Percentiles rank a stretch among this genome's conserved stretches.
Evolutionary conservation across 2,329 filamentous ascomycete species (phyloP).

Genomic region (Torrubiellomyces zombiae): DNA sequence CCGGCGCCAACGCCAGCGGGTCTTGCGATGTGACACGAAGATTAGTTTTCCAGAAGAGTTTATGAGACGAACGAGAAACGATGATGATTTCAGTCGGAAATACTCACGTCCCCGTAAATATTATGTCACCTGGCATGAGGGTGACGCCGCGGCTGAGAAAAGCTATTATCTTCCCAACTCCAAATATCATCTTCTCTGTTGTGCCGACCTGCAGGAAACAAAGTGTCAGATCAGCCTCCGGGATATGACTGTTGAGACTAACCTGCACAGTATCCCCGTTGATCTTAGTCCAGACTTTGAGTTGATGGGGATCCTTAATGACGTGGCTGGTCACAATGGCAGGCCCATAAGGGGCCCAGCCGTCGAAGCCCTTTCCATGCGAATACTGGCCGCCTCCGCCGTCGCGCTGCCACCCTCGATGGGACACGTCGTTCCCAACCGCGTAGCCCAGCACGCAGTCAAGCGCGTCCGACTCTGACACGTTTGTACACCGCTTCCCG

Average conservation of each 20-base stretch:
- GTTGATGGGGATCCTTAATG: constrained; percentile 38
- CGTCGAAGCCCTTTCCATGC: constrained; percentile 58
- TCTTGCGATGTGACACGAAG: constrained; percentile 14
- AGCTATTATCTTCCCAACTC: constrained; percentile 39
- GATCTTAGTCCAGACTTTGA: constrained; percentile 39
- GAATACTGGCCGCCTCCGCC: constrained; percentile 54
- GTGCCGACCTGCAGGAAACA: constrained; percentile 31
- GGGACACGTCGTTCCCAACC: constrained; percentile 65
- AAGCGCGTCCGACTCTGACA: constrained; percentile 48
- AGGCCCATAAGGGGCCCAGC: constrained; percentile 58
- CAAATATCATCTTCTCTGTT: constrained; percentile 48
- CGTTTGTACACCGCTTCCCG: constrained; percentile 47
- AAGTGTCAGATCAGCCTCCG: background rate
- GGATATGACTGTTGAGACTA: background rate
- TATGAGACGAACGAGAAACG: background rate
- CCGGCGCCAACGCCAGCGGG: constrained; percentile 59
- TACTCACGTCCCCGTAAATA: constrained; percentile 47
- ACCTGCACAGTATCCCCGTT: constrained; percentile 43
- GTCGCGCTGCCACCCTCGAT: constrained; percentile 60
- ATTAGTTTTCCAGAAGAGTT: no score
- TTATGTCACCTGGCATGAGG: constrained; percentile 44
- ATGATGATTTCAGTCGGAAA: background rate
- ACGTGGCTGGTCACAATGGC: constrained; percentile 45
- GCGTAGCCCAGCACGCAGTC: constrained; percentile 59
- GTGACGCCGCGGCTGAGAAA: constrained; percentile 47